These are phyloP conservation scores for Polychytrium aggregatum DNA, from an alignment of 192 early-diverging fungal genomes.

Conservation along the genomic window DNA sequence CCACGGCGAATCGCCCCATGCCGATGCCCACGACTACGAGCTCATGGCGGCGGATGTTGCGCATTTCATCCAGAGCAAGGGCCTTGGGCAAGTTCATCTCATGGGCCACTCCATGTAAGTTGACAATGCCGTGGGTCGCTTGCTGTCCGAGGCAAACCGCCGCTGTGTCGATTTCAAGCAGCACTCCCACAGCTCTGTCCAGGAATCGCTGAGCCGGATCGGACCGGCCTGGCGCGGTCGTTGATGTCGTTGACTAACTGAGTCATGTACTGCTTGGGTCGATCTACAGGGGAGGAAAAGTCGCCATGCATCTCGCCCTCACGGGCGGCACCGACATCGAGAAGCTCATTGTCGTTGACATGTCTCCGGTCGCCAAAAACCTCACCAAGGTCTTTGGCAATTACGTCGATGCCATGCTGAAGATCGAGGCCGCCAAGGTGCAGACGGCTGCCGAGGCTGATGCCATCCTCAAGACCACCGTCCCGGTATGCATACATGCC, in stretches of 20 bases:
- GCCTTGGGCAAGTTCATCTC: constrained; percentile 42
- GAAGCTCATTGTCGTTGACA: constrained; percentile 34
- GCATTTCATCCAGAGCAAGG: constrained; percentile 52
- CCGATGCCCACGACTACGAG: constrained; percentile 48
- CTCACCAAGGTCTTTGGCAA: constrained; percentile 4
- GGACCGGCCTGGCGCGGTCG: too few relatives aligned
- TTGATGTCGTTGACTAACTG: too few relatives aligned
- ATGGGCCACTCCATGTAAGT: constrained; percentile 81
- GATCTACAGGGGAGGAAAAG: constrained; percentile 26
- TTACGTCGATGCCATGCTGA: constrained; percentile 19
- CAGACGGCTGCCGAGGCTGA: constrained; percentile 23
- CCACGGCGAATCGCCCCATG: constrained; percentile 83
- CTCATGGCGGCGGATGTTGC: constrained; percentile 71
- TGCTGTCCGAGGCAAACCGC: not conserved
- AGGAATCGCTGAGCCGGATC: too few relatives aligned
- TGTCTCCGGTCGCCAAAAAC: constrained; percentile 19
- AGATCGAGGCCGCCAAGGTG: constrained; percentile 14
- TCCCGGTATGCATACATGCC: too few relatives aligned
- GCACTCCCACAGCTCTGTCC: too few relatives aligned
- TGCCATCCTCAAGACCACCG: constrained; percentile 14
- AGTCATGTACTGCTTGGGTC: too few relatives aligned
- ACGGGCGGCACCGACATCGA: constrained; percentile 5
- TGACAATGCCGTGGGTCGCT: not conserved
- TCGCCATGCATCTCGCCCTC: constrained; percentile 32
- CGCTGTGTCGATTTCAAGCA: too few relatives aligned